Base-by-base conservation (phyloP, 768 basidiomycete species). In the Boletus coccyginus region DNA sequence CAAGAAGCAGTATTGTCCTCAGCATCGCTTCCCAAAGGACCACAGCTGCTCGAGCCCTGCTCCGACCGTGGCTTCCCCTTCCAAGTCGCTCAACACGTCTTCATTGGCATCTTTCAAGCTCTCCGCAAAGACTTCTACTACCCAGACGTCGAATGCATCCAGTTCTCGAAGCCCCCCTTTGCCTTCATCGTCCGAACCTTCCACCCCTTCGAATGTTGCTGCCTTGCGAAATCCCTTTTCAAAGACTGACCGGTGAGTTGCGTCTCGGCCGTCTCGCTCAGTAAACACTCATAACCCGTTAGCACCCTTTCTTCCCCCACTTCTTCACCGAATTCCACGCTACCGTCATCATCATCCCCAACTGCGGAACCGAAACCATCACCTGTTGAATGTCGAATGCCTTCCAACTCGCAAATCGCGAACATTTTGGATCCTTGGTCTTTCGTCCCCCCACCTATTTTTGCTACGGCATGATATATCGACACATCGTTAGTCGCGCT, bases 11-110 rank as follows among this genome's bases (percentile, higher is more conserved):
- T 94, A 85, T 66, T 94, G 92, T 66, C 79, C 88, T 0, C 73
- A 82, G 29, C 92, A 94, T 66, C 88, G 92, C 43, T 91, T 91
- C 70, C 86, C 90, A 10, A 75, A 75, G 41, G 86, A 89, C 61
- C 92, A 94, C 59, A 76, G 56, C 50, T 92, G 91, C 63, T 29
- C 70, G 27, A 64, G 67, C 32, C 56, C 62, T 48, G 0, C 55
- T 4, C 51, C 69, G 39, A 40, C 53, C 13, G 2, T 48, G 2
- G 13, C 55, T 14, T 56, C 71, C 9, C 42, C 57, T 52, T 55
- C 62, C n/a, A 65, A 54, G 21, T 47, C 52, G 35, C 58, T 21
- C 7, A 62, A 5, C 24, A 27, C 31, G 12, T 36, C 59, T 21
- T 48, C 59, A 12, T 38, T 29, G 19, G 17, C 52, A 14, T 12